These are phyloP conservation scores for Podospora bellae-mahoneyi DNA, from an alignment of 495 filamentous ascomycete genomes.

Conservation along the genomic window DNA sequence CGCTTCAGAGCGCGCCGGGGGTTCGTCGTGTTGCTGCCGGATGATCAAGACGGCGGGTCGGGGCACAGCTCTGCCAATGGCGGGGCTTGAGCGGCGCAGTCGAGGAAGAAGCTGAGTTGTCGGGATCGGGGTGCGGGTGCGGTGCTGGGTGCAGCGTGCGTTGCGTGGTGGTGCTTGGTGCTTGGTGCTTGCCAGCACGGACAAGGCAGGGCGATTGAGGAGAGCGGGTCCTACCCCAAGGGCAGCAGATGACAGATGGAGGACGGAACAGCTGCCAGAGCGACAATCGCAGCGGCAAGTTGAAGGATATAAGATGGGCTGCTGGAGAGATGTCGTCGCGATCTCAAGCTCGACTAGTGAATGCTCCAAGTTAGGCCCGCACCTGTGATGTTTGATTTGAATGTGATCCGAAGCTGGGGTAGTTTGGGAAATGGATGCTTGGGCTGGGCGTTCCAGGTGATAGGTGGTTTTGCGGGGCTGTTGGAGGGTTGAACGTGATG, in stretches of 20 bases:
- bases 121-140: not conserved
- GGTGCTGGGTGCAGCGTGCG: not conserved
- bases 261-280: not conserved
- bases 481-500: slow-evolving; percentile 1
- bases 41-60: slow-evolving; percentile 11
- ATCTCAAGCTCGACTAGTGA: not conserved
- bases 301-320: not conserved
- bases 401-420: not conserved
- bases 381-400: not conserved
- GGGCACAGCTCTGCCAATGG: slow-evolving; percentile 14
- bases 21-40: slow-evolving; percentile 9
- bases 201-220: slow-evolving; percentile 6
- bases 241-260: not conserved
- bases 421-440: slow-evolving; percentile 22
- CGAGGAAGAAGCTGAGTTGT: not conserved
- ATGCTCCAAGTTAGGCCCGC: not conserved
- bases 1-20: slow-evolving; percentile 7
- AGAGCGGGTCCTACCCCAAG: not conserved
- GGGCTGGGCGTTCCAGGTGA: slow-evolving; percentile 20
- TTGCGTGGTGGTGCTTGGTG: slow-evolving; percentile 9
- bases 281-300: not conserved
- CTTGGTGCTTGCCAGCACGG: slow-evolving; percentile 6
- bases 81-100: slow-evolving; percentile 19
- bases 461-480: slow-evolving; percentile 24
- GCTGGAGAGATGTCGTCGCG: not conserved